Evolutionary conservation across 345 rosid species (phyloP), one percentile per base, ranked within the genome.

Genomic region (Triadica sebifera): DNA sequence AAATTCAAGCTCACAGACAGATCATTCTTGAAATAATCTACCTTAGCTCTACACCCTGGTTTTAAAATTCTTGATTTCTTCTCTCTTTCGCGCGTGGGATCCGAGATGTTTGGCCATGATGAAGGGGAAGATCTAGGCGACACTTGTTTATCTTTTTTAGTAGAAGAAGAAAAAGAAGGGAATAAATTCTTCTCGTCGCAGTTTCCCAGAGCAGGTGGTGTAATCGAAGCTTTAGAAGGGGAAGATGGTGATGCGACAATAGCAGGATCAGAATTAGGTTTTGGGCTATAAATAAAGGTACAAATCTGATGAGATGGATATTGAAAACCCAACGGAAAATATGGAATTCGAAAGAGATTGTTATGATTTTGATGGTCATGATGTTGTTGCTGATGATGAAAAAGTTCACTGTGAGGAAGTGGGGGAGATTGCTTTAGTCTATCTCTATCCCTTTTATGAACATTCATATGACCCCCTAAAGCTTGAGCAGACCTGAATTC

Each of bases 1-100:
- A 89, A 81, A 81, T 89, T 91, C 87, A 89, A 86, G 80, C 91
- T 88, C 69, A 85, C 86, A 0, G 92, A 80, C 46, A 87, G 74
- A 83, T 88, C 88, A 43, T 83, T 79, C 60, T 79, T 83, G 67
- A 66, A 84, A 75, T 66, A 75, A 79, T 85, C 84, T n/a, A 75
- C 73, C n/a, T 81, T 83, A 59, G 66, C 78, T 55, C 74, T 79
- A 52, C 75, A 75, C 52, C 71, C 78, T 37, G 79, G 77, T 81
- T 77, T 76, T 8, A 77, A 47, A 19, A 68, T 65, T 75, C 71
- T 79, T 53, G 80, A 76, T 78, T 80, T 82, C 72, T 85, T 79
- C 66, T 82, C 83, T 77, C 70, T 80, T 61, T 82, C 83, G 19
- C 60, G 71, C 46, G 45, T 67, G 46, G 73, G 85, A 78, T 82